These are phyloP conservation scores for Arachis hypogaea DNA, from an alignment of 306 rosid genomes.

Conservation along the genomic window DNA sequence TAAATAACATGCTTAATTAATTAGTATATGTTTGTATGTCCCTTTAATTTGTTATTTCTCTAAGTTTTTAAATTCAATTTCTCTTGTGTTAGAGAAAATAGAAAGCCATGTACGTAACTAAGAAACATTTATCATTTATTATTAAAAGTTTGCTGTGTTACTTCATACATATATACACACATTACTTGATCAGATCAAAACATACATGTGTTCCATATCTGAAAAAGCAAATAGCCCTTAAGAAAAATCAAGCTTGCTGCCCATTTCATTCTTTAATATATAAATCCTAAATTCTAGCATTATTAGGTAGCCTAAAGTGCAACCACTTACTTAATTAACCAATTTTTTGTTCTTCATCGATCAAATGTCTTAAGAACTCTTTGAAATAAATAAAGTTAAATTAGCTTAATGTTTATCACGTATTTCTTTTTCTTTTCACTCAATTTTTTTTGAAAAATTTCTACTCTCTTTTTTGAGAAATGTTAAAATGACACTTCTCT, in stretches of 20 bases:
- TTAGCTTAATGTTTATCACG: not conserved
- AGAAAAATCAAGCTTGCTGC: not conserved
- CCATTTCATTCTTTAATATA: not conserved
- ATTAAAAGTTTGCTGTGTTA: not conserved
- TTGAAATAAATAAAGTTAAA: not conserved
- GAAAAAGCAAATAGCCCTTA: not conserved
- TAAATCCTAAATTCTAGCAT: not conserved
- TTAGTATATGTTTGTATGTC: not conserved
- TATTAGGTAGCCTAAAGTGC: conserved; percentile 12
- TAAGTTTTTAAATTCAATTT: not conserved
- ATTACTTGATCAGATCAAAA: too few species aligned
- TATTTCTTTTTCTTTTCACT: not conserved
- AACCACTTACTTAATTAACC: too few species aligned
- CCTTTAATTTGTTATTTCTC: not conserved
- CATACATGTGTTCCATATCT: not conserved
- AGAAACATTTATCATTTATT: too few species aligned
- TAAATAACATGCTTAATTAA: too few species aligned
- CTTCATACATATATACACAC: not conserved
- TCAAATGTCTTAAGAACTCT: not conserved
- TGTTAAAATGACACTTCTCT: too few species aligned
- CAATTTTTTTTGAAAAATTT: too few species aligned
- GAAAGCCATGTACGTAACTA: not conserved
- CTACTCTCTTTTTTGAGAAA: too few species aligned
- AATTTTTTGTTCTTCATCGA: not conserved
- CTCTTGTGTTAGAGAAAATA: not conserved